Percentiles rank a stretch among this genome's conserved stretches.
Conservation (phyloP, 2,329 filamentous ascomycete genomes). For the Penicillium sp. region DNA sequence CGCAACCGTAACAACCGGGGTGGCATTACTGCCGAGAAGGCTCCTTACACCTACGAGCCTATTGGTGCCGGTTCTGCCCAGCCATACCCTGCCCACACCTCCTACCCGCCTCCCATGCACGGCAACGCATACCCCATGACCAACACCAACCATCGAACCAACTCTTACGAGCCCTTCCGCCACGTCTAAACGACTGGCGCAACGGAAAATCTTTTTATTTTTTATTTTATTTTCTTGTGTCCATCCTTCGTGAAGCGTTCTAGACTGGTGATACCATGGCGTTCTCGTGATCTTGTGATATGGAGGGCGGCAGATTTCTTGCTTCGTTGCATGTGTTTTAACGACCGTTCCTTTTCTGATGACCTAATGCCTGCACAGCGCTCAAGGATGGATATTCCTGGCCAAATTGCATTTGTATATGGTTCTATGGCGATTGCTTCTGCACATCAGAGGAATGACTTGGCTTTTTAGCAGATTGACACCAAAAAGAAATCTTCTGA, state of each 20-base stretch:
- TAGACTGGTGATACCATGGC: slow-evolving; percentile 24
- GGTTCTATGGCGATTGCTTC: neutral
- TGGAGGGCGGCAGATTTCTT: slow-evolving; percentile 4
- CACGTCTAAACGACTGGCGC: slow-evolving; percentile 28
- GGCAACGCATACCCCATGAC: slow-evolving; percentile 28
- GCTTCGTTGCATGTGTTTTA: slow-evolving; percentile 5
- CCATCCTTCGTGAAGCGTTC: slow-evolving; percentile 16
- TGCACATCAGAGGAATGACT: neutral
- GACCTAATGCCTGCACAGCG: slow-evolving; percentile 6
- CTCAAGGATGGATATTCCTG: neutral
- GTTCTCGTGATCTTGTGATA: slow-evolving; percentile 12
- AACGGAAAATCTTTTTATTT: slow-evolving; percentile 3
- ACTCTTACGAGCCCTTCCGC: slow-evolving; percentile 40
- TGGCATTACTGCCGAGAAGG: slow-evolving; percentile 56
- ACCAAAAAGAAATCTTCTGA: slow-evolving; percentile 1
- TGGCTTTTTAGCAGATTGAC: neutral
- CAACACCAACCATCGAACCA: slow-evolving; percentile 19
- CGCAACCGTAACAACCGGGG: slow-evolving; percentile 38
- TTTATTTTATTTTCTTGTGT: slow-evolving; percentile 8
- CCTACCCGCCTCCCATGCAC: slow-evolving; percentile 27
- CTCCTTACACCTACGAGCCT: slow-evolving; percentile 60
- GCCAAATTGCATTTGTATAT: slow-evolving; percentile 1
- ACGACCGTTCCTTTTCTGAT: slow-evolving; percentile 16
- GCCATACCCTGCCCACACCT: slow-evolving; percentile 25
- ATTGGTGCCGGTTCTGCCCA: slow-evolving; percentile 37